Percentiles rank a stretch among this genome's conserved stretches.
Evolutionary conservation across 768 basidiomycete genomes (phyloP).

Genomic region (Leccinum sublutescens): DNA sequence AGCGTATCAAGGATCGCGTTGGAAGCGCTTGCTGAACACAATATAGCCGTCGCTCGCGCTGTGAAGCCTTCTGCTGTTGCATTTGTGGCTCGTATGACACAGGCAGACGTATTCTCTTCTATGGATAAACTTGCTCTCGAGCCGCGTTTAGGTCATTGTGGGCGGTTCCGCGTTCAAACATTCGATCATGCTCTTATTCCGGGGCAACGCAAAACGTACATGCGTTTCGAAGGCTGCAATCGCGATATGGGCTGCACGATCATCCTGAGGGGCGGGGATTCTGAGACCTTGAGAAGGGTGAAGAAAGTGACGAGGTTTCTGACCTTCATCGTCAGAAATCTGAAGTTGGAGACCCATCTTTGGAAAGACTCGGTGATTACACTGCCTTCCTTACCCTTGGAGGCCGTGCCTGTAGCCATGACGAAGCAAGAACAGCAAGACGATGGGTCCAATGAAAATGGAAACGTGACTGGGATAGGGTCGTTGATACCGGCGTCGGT

Average conservation of each 20-base stretch:
- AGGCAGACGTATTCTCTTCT: slow-evolving; percentile 91
- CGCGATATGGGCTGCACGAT: slow-evolving; percentile 94
- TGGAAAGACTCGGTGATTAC: slow-evolving; percentile 89
- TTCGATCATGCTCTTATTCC: slow-evolving; percentile 94
- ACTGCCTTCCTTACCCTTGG: slow-evolving; percentile 60
- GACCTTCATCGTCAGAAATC: slow-evolving; percentile 87
- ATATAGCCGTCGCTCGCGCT: slow-evolving; percentile 86
- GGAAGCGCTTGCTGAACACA: slow-evolving; percentile 78
- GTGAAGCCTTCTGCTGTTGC: slow-evolving; percentile 88
- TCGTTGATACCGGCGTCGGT: slow-evolving; percentile 21
- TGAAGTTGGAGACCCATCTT: slow-evolving; percentile 92
- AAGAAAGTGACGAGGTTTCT: slow-evolving; percentile 94
- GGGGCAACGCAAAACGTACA: slow-evolving; percentile 91
- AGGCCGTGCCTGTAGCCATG: slow-evolving; percentile 55
- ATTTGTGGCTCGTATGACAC: slow-evolving; percentile 90
- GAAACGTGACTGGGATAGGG: slow-evolving; percentile 12
- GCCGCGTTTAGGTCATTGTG: slow-evolving; percentile 86
- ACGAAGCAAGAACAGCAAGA: slow-evolving; percentile 27
- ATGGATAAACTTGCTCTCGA: slow-evolving; percentile 92
- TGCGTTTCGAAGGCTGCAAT: slow-evolving; percentile 97
- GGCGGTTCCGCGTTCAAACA: slow-evolving; percentile 83
- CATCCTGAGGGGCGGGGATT: slow-evolving; percentile 82
- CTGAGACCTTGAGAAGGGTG: slow-evolving; percentile 75
- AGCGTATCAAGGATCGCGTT: slow-evolving; percentile 89
- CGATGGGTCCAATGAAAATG: slow-evolving; percentile 24